Evolutionary conservation across 2,329 filamentous ascomycete species (phyloP).

Genomic region (Cordyceps tenuipes): DNA sequence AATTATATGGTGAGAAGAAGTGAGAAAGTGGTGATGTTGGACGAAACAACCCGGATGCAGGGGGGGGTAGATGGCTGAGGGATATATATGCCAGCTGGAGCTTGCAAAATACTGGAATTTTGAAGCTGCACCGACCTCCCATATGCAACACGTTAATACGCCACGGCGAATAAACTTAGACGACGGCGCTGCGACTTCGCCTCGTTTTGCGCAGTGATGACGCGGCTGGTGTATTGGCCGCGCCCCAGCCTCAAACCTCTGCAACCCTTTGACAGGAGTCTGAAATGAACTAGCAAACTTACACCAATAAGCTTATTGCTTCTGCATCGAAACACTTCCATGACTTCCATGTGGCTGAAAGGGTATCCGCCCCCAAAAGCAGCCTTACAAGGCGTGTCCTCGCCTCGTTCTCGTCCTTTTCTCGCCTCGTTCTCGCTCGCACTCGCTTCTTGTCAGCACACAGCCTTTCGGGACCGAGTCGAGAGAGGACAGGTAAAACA

Average conservation of each 20-base stretch:
- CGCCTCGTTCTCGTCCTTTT: background rate
- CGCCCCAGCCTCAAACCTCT: background rate
- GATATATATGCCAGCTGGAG: background rate
- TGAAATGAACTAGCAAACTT: background rate
- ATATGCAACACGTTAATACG: background rate
- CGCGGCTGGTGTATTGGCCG: background rate
- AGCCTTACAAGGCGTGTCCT: constrained; percentile 7
- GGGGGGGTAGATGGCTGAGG: too few species aligned
- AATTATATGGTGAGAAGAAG: background rate
- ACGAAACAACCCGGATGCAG: background rate
- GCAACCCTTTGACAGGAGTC: background rate
- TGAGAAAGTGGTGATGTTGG: background rate
- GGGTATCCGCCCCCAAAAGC: background rate
- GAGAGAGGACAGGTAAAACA: background rate
- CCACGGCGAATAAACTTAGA: background rate
- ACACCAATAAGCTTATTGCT: background rate
- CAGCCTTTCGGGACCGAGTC: background rate
- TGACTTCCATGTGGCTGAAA: background rate
- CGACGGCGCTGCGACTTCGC: background rate
- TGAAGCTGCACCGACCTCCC: too few species aligned
- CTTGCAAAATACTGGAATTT: background rate
- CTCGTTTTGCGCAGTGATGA: constrained; percentile 7
- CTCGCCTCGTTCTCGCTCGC: background rate
- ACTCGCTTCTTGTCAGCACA: background rate
- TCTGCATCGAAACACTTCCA: background rate